Evolutionary conservation across 1,139 yeast genomes (phyloP).

Genomic region (Geotrichum siamense): DNA sequence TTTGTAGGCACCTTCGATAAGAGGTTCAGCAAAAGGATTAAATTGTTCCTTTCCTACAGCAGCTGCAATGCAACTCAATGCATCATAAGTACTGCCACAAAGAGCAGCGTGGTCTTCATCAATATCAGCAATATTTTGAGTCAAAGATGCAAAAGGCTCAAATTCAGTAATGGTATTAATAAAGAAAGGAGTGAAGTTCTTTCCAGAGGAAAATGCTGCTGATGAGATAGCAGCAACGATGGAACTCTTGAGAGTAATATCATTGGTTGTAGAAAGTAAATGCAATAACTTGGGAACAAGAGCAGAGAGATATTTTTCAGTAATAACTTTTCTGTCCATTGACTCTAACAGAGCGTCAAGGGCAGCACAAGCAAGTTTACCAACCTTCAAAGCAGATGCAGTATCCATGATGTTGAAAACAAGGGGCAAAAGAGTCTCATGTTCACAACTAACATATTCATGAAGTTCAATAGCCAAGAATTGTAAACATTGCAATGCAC

Average conservation of each 20-base stretch:
- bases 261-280: constrained; percentile 60
- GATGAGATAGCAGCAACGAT: constrained; percentile 96
- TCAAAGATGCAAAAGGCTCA: constrained; percentile 70
- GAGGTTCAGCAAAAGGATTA: constrained; percentile 77
- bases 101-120: constrained; percentile 41
- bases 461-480: constrained; percentile 79
- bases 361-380: constrained; percentile 86
- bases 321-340: constrained; percentile 74
- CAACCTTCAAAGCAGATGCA: constrained; percentile 75
- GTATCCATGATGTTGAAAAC: constrained; percentile 81
- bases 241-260: constrained; percentile 69
- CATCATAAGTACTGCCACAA: constrained; percentile 87
- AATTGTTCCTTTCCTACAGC: constrained; percentile 92
- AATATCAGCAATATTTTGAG: constrained; percentile 26
- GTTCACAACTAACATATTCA: constrained; percentile 75
- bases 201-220: constrained; percentile 92
- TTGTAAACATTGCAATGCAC: constrained; percentile 77
- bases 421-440: constrained; percentile 74
- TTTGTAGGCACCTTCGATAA: constrained; percentile 80
- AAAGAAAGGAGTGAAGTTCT: constrained; percentile 78
- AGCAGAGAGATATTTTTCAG: constrained; percentile 74
- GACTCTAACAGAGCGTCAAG: constrained; percentile 88
- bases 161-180: constrained; percentile 69
- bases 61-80: constrained; percentile 89
- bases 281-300: constrained; percentile 83